Conservation (phyloP, 2,329 filamentous ascomycete genomes). For the Pseudogymnoascus sp. region DNA sequence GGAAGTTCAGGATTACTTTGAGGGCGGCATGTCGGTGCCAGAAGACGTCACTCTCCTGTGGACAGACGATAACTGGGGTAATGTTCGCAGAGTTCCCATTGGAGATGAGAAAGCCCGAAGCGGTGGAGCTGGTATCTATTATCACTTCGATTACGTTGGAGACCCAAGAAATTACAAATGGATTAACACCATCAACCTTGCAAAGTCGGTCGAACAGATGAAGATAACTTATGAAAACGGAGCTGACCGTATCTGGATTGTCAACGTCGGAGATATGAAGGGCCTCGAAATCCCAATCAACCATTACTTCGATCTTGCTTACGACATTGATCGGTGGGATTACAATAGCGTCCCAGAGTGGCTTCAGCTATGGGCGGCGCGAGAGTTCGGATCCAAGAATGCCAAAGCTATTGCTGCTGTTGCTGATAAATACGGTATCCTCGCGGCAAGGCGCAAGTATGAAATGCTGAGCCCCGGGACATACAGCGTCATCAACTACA, state of each 20-base stretch:
- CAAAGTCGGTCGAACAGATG: conserved; percentile 61
- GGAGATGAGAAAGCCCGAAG: conserved; percentile 47
- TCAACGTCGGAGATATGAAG: conserved; percentile 59
- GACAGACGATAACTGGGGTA: conserved; percentile 62
- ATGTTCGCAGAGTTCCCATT: conserved; percentile 53
- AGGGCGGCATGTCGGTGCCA: conserved; percentile 53
- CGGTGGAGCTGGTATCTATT: conserved; percentile 59
- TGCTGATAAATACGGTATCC: conserved; percentile 48
- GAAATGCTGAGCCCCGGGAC: conserved; percentile 52
- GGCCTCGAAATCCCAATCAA: conserved; percentile 55
- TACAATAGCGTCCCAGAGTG: conserved; percentile 48
- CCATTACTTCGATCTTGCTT: conserved; percentile 62
- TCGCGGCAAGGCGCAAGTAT: conserved; percentile 53
- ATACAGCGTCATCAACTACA: conserved; percentile 56
- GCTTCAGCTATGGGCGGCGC: conserved; percentile 47
- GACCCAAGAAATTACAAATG: conserved; percentile 44
- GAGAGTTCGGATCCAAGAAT: conserved; percentile 47
- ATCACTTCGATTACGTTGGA: conserved; percentile 47
- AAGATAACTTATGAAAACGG: conserved; percentile 50
- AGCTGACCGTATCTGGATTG: conserved; percentile 50
- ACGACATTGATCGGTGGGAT: conserved; percentile 52
- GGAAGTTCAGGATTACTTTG: conserved; percentile 61
- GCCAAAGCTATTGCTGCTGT: conserved; percentile 43
- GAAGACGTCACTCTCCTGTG: conserved; percentile 62
- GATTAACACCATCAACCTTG: conserved; percentile 59